phyloP scores from a whole-genome alignment of 2,329 filamentous ascomycete species.

The Pseudomassariella vexata region DNA sequence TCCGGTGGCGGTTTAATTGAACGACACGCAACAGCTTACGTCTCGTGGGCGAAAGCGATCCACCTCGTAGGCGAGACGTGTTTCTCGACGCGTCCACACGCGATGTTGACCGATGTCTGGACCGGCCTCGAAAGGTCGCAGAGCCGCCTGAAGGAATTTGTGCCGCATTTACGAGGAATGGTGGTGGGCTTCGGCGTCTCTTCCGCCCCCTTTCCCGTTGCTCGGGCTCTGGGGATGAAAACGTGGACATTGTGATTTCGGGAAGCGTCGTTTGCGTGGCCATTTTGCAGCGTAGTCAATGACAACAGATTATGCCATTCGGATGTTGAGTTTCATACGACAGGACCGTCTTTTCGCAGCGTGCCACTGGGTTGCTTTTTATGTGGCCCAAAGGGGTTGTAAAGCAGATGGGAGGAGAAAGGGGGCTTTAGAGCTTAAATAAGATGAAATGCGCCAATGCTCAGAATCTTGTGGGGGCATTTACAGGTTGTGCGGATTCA shows the following conservation, averaged over 20 bases:
- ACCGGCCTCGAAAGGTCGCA: slow-evolving; percentile 34
- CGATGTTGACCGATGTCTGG: slow-evolving; percentile 31
- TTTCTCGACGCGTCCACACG: slow-evolving; percentile 20
- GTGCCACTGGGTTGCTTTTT: no score
- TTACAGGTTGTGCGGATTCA: no score
- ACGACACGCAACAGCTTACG: slow-evolving; percentile 34
- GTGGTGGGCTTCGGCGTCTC: slow-evolving; percentile 26
- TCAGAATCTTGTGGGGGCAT: no score
- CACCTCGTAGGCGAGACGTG: slow-evolving; percentile 18
- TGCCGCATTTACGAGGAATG: slow-evolving; percentile 15
- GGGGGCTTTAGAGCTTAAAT: no score
- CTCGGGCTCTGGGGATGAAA: slow-evolving; percentile 26
- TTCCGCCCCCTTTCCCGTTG: slow-evolving; percentile 28
- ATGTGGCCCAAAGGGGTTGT: no score
- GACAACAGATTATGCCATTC: no score
- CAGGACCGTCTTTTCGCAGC: no score
- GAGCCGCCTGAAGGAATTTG: slow-evolving; percentile 29
- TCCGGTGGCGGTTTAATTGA: slow-evolving; percentile 34
- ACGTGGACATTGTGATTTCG: slow-evolving; percentile 16
- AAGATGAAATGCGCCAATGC: no score
- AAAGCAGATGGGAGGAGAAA: no score
- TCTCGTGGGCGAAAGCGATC: slow-evolving; percentile 32
- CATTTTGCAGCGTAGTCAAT: slow-evolving; percentile 12
- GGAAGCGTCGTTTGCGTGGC: slow-evolving; percentile 12
- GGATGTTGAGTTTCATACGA: no score